Evolutionary conservation across 1,139 yeast genomes (phyloP).

Genomic region (Candida albicans): DNA sequence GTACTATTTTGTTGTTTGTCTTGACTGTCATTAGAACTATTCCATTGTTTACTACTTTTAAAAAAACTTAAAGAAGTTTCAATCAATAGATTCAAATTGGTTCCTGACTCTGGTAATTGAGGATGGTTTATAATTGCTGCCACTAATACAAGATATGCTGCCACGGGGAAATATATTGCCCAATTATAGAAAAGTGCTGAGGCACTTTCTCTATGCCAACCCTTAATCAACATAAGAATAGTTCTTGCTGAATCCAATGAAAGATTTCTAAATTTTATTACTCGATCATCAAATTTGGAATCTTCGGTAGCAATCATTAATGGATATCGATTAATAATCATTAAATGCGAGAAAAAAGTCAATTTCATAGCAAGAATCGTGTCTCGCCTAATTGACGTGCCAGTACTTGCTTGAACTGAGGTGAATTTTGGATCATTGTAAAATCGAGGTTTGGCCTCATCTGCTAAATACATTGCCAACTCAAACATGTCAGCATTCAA

Average conservation of each 20-base stretch:
- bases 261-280: conserved; percentile 23
- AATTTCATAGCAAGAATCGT: conserved; percentile 25
- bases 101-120: conserved; percentile 24
- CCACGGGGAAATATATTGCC: conserved; percentile 33
- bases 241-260: conserved; percentile 39
- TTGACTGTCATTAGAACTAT: background rate
- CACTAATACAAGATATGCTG: conserved; percentile 34
- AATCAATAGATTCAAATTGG: conserved; percentile 33
- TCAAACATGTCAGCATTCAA: conserved; percentile 24
- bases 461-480: conserved; percentile 16
- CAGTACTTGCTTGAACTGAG: conserved; percentile 4
- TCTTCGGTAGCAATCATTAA: conserved; percentile 22
- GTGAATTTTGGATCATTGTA: conserved; percentile 27
- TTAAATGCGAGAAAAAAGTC: conserved; percentile 33
- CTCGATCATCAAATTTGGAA: conserved; percentile 16
- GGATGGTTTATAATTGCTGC: conserved; percentile 37
- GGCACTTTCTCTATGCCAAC: conserved; percentile 19
- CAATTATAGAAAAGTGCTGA: conserved; percentile 32
- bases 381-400: conserved; percentile 14
- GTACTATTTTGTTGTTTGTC: background rate
- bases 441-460: conserved; percentile 24
- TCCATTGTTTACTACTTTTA: background rate
- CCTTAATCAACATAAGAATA: conserved; percentile 26
- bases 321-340: conserved; percentile 39
- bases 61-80: conserved; percentile 29